phyloP scores from a whole-genome alignment of 768 basidiomycete genomes.

The Leccinellum albellum region DNA sequence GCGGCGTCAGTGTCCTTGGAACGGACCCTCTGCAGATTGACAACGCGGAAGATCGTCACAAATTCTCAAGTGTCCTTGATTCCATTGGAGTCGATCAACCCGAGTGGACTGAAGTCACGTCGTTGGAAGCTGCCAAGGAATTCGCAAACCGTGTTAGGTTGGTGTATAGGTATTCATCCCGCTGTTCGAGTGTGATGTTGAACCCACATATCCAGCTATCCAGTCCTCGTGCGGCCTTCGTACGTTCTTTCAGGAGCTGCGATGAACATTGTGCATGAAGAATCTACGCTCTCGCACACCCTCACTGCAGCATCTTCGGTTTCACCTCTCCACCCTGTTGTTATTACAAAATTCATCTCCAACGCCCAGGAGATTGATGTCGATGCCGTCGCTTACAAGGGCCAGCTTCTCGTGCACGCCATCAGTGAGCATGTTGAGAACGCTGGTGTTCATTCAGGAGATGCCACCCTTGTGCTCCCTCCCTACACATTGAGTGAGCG shows the following conservation, averaged over 20 bases:
- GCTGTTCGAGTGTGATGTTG: background rate
- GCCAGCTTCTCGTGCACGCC: slow-evolving; percentile 89
- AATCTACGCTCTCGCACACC: slow-evolving; percentile 83
- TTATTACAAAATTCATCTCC: slow-evolving; percentile 98
- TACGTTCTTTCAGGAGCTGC: slow-evolving; percentile 98
- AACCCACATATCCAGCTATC: slow-evolving; percentile 57
- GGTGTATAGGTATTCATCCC: background rate
- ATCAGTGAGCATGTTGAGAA: slow-evolving; percentile 99
- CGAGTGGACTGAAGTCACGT: slow-evolving; percentile 90
- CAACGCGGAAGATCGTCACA: slow-evolving; percentile 97
- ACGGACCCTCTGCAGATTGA: slow-evolving; percentile 96
- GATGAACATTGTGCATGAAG: slow-evolving; percentile 98
- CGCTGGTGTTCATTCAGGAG: slow-evolving; percentile 97
- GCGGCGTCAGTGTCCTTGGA: slow-evolving; percentile 88
- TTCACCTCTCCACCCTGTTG: slow-evolving; percentile 95
- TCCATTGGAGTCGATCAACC: slow-evolving; percentile 95
- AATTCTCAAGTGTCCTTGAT: slow-evolving; percentile 96
- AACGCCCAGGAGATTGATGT: slow-evolving; percentile 97
- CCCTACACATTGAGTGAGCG: slow-evolving; percentile 73
- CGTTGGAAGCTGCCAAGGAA: slow-evolving; percentile 82
- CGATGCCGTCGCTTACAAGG: slow-evolving; percentile 93
- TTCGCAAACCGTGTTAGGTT: slow-evolving; percentile 82
- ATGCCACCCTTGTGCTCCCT: slow-evolving; percentile 95
- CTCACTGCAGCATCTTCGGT: slow-evolving; percentile 96
- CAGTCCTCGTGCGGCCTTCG: slow-evolving; percentile 96